Conservation (phyloP, 1,284 basidiomycete species). For the Farysia itapuensis region DNA sequence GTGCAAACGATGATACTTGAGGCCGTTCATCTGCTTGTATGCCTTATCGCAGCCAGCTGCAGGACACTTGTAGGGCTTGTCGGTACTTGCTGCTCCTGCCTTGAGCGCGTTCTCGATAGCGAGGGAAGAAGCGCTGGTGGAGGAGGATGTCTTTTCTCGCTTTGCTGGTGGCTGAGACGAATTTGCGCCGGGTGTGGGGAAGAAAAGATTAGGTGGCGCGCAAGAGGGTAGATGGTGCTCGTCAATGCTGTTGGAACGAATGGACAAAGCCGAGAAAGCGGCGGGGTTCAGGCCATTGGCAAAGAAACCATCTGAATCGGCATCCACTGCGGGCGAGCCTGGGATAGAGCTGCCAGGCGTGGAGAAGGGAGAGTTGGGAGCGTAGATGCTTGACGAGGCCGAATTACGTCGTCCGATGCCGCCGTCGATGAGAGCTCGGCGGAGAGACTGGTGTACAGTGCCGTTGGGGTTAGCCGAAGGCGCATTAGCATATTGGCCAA, state of each 20-base stretch:
- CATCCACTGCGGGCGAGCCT: constrained; percentile 48
- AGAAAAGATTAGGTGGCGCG: constrained; percentile 59
- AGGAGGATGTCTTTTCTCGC: constrained; percentile 46
- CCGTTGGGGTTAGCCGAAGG: constrained; percentile 25
- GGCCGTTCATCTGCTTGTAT: constrained; percentile 94
- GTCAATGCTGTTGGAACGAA: constrained; percentile 39
- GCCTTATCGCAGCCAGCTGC: constrained; percentile 97
- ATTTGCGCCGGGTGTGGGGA: constrained; percentile 52
- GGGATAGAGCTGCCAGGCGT: constrained; percentile 56
- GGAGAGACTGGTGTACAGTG: constrained; percentile 47
- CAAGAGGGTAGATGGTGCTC: constrained; percentile 58
- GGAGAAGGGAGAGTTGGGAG: constrained; percentile 57
- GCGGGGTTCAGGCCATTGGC: constrained; percentile 41
- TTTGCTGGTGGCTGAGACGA: constrained; percentile 43
- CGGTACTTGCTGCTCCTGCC: constrained; percentile 40
- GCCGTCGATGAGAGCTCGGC: constrained; percentile 56
- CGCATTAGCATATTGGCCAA: constrained; percentile 44
- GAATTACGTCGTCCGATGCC: constrained; percentile 45
- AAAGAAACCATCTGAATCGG: constrained; percentile 51
- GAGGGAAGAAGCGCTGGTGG: constrained; percentile 21
- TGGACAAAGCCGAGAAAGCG: constrained; percentile 54
- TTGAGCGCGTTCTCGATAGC: constrained; percentile 18
- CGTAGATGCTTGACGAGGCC: constrained; percentile 47
- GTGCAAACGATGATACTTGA: constrained; percentile 96
- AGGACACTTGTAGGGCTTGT: constrained; percentile 93